A percentile compares a stretch with the other conserved stretches of the same genome.
Evolutionary conservation across 2,329 filamentous ascomycete species (phyloP).

Genomic region (Fusarium sp.): DNA sequence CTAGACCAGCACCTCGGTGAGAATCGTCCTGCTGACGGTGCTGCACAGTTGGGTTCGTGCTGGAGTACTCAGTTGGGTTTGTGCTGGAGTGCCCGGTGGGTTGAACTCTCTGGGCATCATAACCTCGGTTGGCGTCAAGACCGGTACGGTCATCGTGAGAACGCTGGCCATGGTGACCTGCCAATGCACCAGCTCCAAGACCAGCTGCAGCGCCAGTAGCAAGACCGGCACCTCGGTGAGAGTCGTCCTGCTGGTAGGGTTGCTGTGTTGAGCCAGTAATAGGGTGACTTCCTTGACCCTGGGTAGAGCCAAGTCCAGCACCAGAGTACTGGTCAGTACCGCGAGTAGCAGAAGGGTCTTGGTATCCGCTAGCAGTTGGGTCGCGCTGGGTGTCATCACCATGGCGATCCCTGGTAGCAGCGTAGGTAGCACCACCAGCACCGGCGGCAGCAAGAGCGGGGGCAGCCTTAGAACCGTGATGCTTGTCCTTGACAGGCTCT

Average conservation of each 20-base stretch:
- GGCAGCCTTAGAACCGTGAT: slow-evolving; percentile 24
- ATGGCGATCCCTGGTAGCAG: slow-evolving; percentile 24
- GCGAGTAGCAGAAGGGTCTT: not conserved
- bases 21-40: not conserved
- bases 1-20: slow-evolving; percentile 1
- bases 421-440: slow-evolving; percentile 24
- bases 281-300: not conserved
- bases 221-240: slow-evolving; percentile 3
- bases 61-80: not conserved
- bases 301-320: slow-evolving; percentile 5
- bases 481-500: slow-evolving; percentile 5
- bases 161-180: slow-evolving; percentile 2
- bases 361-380: not conserved
- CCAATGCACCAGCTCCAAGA: slow-evolving; percentile 23
- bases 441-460: slow-evolving; percentile 39
- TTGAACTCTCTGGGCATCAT: not conserved
- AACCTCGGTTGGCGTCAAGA: not conserved
- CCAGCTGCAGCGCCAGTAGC: not conserved
- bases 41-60: not conserved
- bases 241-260: not conserved
- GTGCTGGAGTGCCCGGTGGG: not conserved
- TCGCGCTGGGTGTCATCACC: slow-evolving; percentile 18
- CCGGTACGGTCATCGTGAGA: not conserved
- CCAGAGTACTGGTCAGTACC: slow-evolving; percentile 10
- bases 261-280: not conserved